Percentiles rank a stretch among this genome's conserved stretches.
phyloP scores from a whole-genome alignment of 306 rosid genomes.

The Castanea mollissima region DNA sequence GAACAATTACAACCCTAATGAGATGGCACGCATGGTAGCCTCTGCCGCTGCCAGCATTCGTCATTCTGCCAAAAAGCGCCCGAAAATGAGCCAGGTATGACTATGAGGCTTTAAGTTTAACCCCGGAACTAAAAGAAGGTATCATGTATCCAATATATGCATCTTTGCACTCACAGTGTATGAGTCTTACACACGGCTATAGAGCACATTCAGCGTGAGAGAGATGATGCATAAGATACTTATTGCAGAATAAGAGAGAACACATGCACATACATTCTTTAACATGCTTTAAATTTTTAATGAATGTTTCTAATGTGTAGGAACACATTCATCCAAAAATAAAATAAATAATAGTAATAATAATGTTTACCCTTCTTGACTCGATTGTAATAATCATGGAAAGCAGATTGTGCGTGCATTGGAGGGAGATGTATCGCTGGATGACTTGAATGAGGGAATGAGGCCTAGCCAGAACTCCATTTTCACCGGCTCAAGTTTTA shows the following conservation, averaged over 20 bases:
- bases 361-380: neutral
- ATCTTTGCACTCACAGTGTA: too few species aligned
- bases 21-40: conserved; percentile 72
- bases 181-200: too few species aligned
- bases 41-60: conserved; percentile 87
- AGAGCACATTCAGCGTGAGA: too few species aligned
- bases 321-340: too few species aligned
- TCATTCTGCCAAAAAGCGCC: conserved; percentile 74
- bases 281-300: neutral
- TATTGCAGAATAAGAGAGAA: too few species aligned
- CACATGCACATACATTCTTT: too few species aligned
- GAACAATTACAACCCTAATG: conserved; percentile 46
- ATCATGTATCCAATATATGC: too few species aligned
- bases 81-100: conserved; percentile 85
- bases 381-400: neutral
- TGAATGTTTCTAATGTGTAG: neutral
- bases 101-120: conserved; percentile 14
- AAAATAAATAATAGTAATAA: too few species aligned
- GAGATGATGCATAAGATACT: too few species aligned
- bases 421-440: conserved; percentile 72
- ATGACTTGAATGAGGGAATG: conserved; percentile 60
- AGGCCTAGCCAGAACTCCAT: conserved; percentile 26
- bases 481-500: neutral
- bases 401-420: conserved; percentile 65
- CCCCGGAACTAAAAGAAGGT: too few species aligned